Percentiles rank a stretch among this genome's conserved stretches.
Conservation (phyloP, 169 alveolate species). For the Cryptosporidium tyzzeri region DNA sequence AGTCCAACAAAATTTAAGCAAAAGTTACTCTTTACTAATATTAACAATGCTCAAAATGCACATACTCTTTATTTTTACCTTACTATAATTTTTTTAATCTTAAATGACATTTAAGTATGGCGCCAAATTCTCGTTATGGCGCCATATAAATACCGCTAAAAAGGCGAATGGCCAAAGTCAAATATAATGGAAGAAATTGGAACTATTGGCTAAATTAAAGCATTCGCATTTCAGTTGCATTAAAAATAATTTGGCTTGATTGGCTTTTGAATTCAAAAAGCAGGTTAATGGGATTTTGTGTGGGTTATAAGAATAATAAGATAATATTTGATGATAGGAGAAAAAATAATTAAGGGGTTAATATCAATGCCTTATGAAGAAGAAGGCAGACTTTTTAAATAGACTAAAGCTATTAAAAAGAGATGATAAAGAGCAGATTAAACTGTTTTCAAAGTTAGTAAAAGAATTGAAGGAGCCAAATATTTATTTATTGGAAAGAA, state of each 20-base stretch:
- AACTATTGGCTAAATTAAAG: too few relatives aligned
- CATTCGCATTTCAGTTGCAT: too few relatives aligned
- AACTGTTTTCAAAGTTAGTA: slow-evolving; percentile 18
- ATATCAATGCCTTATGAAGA: slow-evolving; percentile 20
- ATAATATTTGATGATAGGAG: neutral
- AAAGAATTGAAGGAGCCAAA: slow-evolving; percentile 57
- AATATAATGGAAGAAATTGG: too few relatives aligned
- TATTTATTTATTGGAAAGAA: slow-evolving; percentile 57
- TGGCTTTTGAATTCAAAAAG: neutral
- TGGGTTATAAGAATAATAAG: neutral
- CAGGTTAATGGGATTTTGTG: neutral
- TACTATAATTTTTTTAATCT: slow-evolving; percentile 4
- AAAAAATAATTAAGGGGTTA: neutral
- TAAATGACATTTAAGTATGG: neutral
- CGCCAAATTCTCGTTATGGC: neutral
- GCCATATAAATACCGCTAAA: neutral
- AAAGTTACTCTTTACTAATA: neutral
- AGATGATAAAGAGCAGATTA: slow-evolving; percentile 16
- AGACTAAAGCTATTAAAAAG: slow-evolving; percentile 26
- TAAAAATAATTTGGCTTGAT: neutral
- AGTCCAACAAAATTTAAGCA: neutral
- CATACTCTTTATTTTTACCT: neutral
- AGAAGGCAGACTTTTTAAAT: slow-evolving; percentile 9
- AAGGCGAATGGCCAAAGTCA: neutral
- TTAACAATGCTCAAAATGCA: neutral